Conservation (phyloP, 805 yeast genomes). For the Barnettozyma sucrosica region DNA sequence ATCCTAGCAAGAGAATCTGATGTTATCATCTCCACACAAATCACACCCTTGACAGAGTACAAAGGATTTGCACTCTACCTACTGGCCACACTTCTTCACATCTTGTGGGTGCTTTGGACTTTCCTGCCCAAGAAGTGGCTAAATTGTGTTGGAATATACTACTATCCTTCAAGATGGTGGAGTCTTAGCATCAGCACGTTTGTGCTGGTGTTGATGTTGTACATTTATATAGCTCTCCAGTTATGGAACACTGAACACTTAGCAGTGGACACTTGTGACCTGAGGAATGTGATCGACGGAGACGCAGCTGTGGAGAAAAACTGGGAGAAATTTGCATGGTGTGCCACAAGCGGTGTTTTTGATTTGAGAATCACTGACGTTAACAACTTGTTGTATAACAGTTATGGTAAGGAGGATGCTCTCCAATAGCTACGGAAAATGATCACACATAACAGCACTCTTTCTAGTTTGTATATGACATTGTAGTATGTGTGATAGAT, state of each 20-base stretch:
- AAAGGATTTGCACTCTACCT: conserved; percentile 83
- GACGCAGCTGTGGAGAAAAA: conserved; percentile 31
- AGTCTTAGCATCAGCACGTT: conserved; percentile 71
- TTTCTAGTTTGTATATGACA: no score
- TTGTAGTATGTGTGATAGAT: no score
- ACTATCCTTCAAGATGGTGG: conserved; percentile 92
- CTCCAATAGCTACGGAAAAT: background rate
- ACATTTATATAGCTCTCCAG: conserved; percentile 62
- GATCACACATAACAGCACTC: background rate
- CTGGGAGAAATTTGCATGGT: conserved; percentile 37
- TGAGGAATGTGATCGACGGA: conserved; percentile 66
- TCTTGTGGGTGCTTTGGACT: conserved; percentile 68
- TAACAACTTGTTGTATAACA: conserved; percentile 52
- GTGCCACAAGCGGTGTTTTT: conserved; percentile 77
- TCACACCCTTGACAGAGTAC: conserved; percentile 66
- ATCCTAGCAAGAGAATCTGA: conserved; percentile 59
- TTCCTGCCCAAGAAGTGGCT: conserved; percentile 56
- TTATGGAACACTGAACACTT: conserved; percentile 72
- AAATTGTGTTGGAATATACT: conserved; percentile 49
- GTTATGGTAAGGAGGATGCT: no score
- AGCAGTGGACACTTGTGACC: conserved; percentile 53
- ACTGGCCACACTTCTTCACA: conserved; percentile 49
- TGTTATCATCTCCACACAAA: conserved; percentile 52
- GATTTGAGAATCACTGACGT: conserved; percentile 75
- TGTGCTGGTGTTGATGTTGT: conserved; percentile 65